Evolutionary conservation across 257 asterid species (phyloP).

Genomic region (Verbascum thapsus): DNA sequence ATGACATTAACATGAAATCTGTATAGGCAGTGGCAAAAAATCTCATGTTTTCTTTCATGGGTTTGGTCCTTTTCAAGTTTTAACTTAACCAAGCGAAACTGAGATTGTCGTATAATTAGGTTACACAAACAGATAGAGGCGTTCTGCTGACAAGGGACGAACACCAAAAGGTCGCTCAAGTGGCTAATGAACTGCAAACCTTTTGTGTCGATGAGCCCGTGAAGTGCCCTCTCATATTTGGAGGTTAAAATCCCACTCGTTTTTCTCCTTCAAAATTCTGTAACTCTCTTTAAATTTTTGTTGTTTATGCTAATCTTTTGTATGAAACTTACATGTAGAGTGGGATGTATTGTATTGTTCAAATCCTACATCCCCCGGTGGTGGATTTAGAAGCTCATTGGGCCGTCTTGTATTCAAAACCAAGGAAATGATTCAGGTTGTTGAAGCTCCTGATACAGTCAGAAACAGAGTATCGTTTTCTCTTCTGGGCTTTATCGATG

Average conservation of each 20-base stretch:
- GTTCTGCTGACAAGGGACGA: slow-evolving; percentile 57
- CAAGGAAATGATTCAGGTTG: slow-evolving; percentile 82
- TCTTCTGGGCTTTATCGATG: slow-evolving; percentile 71
- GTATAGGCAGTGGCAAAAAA: too few relatives aligned
- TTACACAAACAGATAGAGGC: slow-evolving; percentile 72
- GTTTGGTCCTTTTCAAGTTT: not conserved
- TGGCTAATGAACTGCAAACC: slow-evolving; percentile 58
- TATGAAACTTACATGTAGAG: slow-evolving; percentile 43
- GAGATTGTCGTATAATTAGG: slow-evolving; percentile 42
- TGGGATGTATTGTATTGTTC: slow-evolving; percentile 93
- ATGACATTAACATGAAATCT: too few relatives aligned
- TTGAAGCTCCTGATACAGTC: slow-evolving; percentile 81
- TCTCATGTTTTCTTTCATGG: not conserved
- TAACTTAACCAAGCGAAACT: not conserved
- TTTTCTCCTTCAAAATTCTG: not conserved
- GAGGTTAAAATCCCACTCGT: slow-evolving; percentile 51
- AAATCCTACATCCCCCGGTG: slow-evolving; percentile 91
- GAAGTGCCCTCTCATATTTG: slow-evolving; percentile 85
- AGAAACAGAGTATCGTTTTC: slow-evolving; percentile 69
- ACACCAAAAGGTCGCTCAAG: slow-evolving; percentile 67
- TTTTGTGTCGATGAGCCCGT: slow-evolving; percentile 79
- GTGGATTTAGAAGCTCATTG: slow-evolving; percentile 75
- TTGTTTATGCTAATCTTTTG: not conserved
- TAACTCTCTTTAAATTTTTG: not conserved
- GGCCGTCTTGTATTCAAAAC: slow-evolving; percentile 83